These are phyloP conservation scores for Hyphopichia buzzinii DNA, from an alignment of 1,139 yeast species.

Conservation along the genomic window DNA sequence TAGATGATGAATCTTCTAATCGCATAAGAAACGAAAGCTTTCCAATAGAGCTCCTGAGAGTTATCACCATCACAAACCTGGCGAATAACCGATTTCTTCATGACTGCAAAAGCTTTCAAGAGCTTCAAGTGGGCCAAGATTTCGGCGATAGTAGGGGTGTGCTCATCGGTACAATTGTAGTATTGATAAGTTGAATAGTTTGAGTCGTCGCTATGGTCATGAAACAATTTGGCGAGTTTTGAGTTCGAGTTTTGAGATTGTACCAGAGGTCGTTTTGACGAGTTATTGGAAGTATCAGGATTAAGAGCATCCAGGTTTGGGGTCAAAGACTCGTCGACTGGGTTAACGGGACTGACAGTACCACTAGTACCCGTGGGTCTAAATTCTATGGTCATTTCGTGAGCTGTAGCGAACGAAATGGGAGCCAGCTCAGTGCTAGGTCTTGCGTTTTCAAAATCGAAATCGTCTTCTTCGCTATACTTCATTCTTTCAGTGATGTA, in stretches of 20 bases:
- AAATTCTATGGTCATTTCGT: not conserved
- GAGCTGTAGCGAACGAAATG: not conserved
- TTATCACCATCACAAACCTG: not conserved
- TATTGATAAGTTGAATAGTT: constrained; percentile 1
- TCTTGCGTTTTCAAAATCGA: no score
- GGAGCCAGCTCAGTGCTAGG: not conserved
- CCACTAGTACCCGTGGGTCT: not conserved
- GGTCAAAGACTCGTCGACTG: not conserved
- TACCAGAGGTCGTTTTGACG: not conserved
- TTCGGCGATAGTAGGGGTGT: constrained; percentile 16
- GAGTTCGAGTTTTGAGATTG: not conserved
- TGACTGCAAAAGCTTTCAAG: constrained; percentile 23
- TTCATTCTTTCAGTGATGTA: no score
- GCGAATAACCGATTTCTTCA: constrained; percentile 9
- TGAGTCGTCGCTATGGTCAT: not conserved
- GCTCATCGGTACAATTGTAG: not conserved
- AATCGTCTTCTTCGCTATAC: no score
- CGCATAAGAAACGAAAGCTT: constrained; percentile 26
- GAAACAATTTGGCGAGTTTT: constrained; percentile 2
- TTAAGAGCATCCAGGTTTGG: not conserved
- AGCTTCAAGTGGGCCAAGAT: constrained; percentile 31
- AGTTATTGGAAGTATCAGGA: not conserved
- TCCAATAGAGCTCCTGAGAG: constrained; percentile 20
- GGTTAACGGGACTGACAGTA: not conserved
- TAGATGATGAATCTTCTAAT: constrained; percentile 28